Percentiles rank a stretch among this genome's conserved stretches.
Conservation (phyloP, 768 basidiomycete species). For the Boletus huronensis region DNA sequence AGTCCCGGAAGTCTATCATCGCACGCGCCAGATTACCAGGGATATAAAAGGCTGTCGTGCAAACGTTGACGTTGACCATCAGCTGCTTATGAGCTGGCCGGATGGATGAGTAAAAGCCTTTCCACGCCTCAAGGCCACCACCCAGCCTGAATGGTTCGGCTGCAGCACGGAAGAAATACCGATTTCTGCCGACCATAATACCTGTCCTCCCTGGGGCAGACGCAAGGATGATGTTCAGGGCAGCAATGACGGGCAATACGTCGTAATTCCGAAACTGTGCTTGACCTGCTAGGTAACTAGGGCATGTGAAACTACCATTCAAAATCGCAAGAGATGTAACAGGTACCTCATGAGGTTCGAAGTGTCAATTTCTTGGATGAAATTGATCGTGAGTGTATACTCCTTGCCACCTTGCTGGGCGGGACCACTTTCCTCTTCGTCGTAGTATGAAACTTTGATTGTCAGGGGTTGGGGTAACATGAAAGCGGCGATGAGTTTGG, state of each 20-base stretch:
- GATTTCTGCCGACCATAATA: constrained; percentile 50
- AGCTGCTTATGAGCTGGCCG: constrained; percentile 40
- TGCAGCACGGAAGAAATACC: constrained; percentile 46
- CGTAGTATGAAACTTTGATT: constrained; percentile 40
- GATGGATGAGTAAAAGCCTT: constrained; percentile 43
- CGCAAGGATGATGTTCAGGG: constrained; percentile 48
- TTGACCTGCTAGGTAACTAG: constrained; percentile 46
- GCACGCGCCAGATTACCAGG: constrained; percentile 42
- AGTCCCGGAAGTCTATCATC: constrained; percentile 40
- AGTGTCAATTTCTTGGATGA: constrained; percentile 43
- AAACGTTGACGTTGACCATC: constrained; percentile 56
- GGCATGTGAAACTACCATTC: constrained; percentile 5
- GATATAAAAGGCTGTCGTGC: constrained; percentile 45
- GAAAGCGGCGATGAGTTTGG: constrained; percentile 43
- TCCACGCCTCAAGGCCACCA: constrained; percentile 59
- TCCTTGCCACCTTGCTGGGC: constrained; percentile 33
- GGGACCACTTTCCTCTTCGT: constrained; percentile 42
- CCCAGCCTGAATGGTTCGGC: constrained; percentile 35
- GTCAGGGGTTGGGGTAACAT: constrained; percentile 40
- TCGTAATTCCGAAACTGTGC: constrained; percentile 43
- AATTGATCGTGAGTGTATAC: constrained; percentile 44
- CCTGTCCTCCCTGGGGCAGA: constrained; percentile 45
- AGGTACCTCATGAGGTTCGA: constrained; percentile 39
- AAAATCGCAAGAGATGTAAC: background rate
- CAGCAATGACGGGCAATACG: constrained; percentile 44